Evolutionary conservation across 441 rosid genomes (phyloP).

Genomic region (Erodium chrysanthum): DNA sequence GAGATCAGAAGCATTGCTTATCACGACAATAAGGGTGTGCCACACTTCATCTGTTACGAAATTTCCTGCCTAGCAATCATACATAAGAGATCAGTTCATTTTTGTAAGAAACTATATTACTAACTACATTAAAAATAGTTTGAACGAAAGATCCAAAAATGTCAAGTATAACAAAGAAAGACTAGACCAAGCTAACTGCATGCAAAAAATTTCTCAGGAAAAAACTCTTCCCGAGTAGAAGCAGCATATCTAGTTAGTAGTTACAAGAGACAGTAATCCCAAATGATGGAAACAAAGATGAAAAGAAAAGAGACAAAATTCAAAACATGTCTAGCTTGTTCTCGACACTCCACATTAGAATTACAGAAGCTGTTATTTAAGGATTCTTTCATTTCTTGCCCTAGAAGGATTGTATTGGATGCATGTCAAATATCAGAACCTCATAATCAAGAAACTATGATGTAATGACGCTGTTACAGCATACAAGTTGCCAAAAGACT

Average conservation of each 20-base stretch:
- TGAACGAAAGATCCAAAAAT: slow-evolving; percentile 8
- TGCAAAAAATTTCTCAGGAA: background rate
- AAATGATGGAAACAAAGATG: background rate
- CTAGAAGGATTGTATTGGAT: background rate
- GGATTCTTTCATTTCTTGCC: background rate
- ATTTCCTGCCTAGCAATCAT: slow-evolving; percentile 84
- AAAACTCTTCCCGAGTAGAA: background rate
- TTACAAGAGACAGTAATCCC: background rate
- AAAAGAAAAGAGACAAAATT: background rate
- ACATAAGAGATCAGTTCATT: slow-evolving; percentile 19
- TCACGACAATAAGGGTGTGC: slow-evolving; percentile 82
- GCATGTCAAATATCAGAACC: background rate
- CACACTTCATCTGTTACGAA: slow-evolving; percentile 97
- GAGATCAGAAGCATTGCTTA: slow-evolving; percentile 89
- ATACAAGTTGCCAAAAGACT: background rate
- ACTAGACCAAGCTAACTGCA: background rate
- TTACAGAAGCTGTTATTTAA: background rate
- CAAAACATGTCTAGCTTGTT: background rate
- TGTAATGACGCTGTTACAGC: background rate
- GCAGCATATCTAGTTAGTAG: background rate
- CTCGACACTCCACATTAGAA: background rate
- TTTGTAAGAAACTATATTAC: slow-evolving; percentile 17
- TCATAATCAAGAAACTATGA: background rate
- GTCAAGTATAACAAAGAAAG: background rate
- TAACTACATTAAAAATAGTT: slow-evolving; percentile 7